Percentiles rank a stretch among this genome's conserved stretches.
phyloP scores from a whole-genome alignment of 805 yeast species.

The Suhomyces sp. region DNA sequence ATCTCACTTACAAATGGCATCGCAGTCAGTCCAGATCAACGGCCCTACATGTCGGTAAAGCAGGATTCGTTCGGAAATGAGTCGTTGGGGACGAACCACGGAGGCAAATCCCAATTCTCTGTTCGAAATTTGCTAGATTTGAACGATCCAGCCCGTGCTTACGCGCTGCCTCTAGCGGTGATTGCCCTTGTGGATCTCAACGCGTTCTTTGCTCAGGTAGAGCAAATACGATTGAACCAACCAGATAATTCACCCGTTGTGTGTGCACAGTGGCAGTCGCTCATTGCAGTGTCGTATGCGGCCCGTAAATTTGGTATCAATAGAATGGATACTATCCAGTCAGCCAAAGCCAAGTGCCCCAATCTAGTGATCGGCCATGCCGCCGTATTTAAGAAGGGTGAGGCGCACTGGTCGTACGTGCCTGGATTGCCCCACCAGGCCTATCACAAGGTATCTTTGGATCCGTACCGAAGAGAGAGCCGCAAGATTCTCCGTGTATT shows the following conservation, averaged over 20 bases:
- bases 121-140: constrained; percentile 50
- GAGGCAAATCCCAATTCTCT: constrained; percentile 27
- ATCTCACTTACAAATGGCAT: background rate
- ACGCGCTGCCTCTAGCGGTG: constrained; percentile 66
- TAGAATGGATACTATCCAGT: constrained; percentile 67
- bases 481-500: constrained; percentile 71
- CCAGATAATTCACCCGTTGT: constrained; percentile 77
- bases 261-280: constrained; percentile 87
- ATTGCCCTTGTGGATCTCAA: constrained; percentile 87
- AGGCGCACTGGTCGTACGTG: constrained; percentile 75
- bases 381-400: constrained; percentile 88
- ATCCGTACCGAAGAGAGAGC: constrained; percentile 87
- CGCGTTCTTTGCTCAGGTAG: constrained; percentile 95
- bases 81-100: constrained; percentile 10
- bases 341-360: constrained; percentile 77
- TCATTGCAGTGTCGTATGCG: constrained; percentile 89
- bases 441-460: constrained; percentile 79
- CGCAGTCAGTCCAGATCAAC: background rate
- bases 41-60: constrained; percentile 1
- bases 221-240: constrained; percentile 69
- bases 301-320: constrained; percentile 82
- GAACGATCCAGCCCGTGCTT: constrained; percentile 45
- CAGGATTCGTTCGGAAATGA: background rate
- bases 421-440: constrained; percentile 56
- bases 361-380: constrained; percentile 79